Evolutionary conservation across 352 stramenopile species (phyloP), one percentile per base, ranked within the genome.

Genomic region (Pythium utonaiense): DNA sequence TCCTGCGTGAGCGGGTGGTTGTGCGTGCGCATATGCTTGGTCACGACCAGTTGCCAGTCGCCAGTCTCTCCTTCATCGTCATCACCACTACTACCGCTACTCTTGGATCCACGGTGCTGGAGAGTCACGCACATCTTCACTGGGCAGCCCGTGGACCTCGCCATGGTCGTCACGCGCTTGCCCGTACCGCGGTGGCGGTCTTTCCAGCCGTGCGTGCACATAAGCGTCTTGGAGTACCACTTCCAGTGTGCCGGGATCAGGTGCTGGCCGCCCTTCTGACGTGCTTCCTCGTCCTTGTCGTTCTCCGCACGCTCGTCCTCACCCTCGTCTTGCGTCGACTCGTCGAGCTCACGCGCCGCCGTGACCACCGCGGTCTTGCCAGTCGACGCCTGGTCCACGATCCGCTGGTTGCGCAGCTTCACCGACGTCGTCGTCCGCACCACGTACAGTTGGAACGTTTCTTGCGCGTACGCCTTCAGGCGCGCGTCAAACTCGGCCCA

Each of bases 191-290:
- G 78, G 38, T 84, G 71, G 8, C 82, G 78, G 40, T 85, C 69
- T 60, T 90, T 90, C 82, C 82, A 92, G 6, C 82, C 82, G 61
- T 92, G 82, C 6, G 82, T 92, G 50, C 82, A 92, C 67, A 87
- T 86, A 33, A 92, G 71, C 30, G 82, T 89, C 70, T 92, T 92
- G 44, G 82, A 92, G 53, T 92, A 92, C 82, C 82, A 92, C 47
- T 77, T 73, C 58, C 72, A 85, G 30, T 64, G 71, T 55, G 83
- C 71, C 0, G 82, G 82, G 40, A 92, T 89, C 58, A 89, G 58
- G 3, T 51, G 57, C 34, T 47, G 57, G 4, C 28, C 47, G 5
- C 8, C 27, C 22, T 14, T 51, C 40, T 27, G n/a, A 19, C 40
- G 40, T 7, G 40, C 3, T 17, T 47, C 40, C 3, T 47, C 40